Percentiles rank a stretch among this genome's conserved stretches.
Conservation (phyloP, 768 basidiomycete species). For the Lentinula edodes region DNA sequence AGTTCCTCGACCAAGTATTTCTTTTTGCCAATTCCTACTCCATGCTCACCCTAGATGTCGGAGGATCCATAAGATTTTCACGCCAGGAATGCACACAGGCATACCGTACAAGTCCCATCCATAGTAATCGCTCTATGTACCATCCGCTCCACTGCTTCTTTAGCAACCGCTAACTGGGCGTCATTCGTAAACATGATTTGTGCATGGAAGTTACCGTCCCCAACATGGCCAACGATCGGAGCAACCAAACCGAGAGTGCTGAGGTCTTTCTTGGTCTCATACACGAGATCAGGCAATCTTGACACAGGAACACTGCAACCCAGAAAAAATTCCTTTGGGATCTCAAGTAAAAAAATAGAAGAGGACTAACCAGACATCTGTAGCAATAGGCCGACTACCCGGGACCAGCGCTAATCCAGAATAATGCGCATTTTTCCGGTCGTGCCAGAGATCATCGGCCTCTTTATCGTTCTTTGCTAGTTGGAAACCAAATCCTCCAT, state of each 20-base stretch:
- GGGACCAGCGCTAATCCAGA: conserved; percentile 51
- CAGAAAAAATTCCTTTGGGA: neutral
- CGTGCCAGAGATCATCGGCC: conserved; percentile 68
- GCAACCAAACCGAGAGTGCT: conserved; percentile 47
- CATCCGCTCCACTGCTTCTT: conserved; percentile 51
- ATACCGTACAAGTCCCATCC: conserved; percentile 60
- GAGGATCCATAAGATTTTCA: neutral
- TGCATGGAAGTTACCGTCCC: conserved; percentile 55
- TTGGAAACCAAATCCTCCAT: conserved; percentile 64
- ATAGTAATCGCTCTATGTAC: conserved; percentile 62
- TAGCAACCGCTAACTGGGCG: conserved; percentile 38
- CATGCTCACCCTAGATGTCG: conserved; percentile 58
- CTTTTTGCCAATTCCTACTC: conserved; percentile 82
- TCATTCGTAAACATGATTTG: conserved; percentile 54
- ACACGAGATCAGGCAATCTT: conserved; percentile 55
- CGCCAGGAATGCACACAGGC: neutral
- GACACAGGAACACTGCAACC: conserved; percentile 52
- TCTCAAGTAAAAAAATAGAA: neutral
- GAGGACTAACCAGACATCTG: conserved; percentile 63
- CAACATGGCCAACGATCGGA: conserved; percentile 72
- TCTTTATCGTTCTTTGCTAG: conserved; percentile 61
- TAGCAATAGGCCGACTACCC: conserved; percentile 57
- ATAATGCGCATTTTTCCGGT: conserved; percentile 63
- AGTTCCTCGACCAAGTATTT: conserved; percentile 76
- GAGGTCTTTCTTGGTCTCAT: conserved; percentile 71